phyloP scores from a whole-genome alignment of 768 basidiomycete genomes.

The Leccinum subgranulosum region DNA sequence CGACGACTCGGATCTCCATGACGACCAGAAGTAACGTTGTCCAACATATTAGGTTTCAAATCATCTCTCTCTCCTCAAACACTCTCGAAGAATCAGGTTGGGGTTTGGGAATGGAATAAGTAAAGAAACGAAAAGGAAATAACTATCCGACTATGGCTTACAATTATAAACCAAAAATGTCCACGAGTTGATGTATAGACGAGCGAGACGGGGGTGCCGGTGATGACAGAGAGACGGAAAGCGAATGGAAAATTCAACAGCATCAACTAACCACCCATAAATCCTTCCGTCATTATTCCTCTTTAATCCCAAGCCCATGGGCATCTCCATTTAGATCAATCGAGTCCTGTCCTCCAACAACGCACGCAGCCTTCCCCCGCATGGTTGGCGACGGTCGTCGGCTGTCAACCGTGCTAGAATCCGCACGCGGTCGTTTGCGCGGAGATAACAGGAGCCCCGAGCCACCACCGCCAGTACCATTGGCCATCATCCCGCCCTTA shows the following conservation, averaged over 20 bases:
- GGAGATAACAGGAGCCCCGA: conserved; percentile 17
- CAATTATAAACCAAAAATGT: neutral
- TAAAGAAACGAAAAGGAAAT: neutral
- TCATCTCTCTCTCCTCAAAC: neutral
- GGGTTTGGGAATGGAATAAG: neutral
- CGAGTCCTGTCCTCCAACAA: conserved; percentile 11
- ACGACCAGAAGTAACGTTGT: neutral
- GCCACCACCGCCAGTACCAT: conserved; percentile 3
- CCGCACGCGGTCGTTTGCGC: conserved; percentile 29
- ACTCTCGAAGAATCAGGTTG: neutral
- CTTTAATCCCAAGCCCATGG: conserved; percentile 24
- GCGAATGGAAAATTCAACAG: neutral
- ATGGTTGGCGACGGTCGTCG: conserved; percentile 21
- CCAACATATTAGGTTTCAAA: neutral
- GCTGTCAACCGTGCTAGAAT: conserved; percentile 17
- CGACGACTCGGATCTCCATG: neutral
- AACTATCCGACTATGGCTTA: neutral
- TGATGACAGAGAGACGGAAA: neutral
- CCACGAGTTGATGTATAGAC: neutral
- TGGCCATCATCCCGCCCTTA: neutral
- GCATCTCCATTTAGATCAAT: conserved; percentile 15
- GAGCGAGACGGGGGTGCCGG: neutral
- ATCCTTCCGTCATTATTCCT: conserved; percentile 18
- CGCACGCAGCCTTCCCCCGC: conserved; percentile 7
- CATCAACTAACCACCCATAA: neutral